Evolutionary conservation across 1,284 basidiomycete species (phyloP).

Genomic region (Fomitopsis betulina): DNA sequence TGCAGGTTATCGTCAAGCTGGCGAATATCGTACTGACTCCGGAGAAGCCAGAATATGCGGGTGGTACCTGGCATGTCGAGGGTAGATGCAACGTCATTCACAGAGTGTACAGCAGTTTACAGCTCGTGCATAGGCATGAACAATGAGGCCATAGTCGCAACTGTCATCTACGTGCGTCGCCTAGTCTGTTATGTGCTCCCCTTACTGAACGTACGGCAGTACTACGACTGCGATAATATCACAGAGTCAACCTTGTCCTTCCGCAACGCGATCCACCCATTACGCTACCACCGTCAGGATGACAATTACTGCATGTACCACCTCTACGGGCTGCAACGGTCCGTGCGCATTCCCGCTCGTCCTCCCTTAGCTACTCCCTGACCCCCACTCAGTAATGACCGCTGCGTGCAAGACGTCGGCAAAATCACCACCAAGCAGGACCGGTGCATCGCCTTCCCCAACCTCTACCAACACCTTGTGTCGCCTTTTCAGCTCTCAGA

Average conservation of each 20-base stretch:
- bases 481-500: conserved; percentile 27
- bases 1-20: no score
- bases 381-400: conserved; percentile 8
- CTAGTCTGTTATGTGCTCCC: background rate
- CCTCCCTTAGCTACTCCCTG: conserved; percentile 6
- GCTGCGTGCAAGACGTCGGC: background rate
- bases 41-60: conserved; percentile 26
- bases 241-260: conserved; percentile 14
- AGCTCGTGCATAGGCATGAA: conserved; percentile 14
- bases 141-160: conserved; percentile 42
- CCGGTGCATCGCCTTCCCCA: conserved; percentile 26
- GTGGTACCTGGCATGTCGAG: conserved; percentile 33
- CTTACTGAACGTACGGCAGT: background rate
- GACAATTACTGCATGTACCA: no score
- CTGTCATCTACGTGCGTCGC: background rate
- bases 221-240: conserved; percentile 15
- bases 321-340: conserved; percentile 7
- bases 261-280: conserved; percentile 8
- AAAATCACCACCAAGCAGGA: conserved; percentile 18
- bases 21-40: no score
- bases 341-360: background rate
- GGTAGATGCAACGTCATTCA: conserved; percentile 4
- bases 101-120: background rate
- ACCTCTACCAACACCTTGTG: conserved; percentile 33
- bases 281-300: conserved; percentile 3